These are phyloP conservation scores for Globisporangium barbulae DNA, from an alignment of 352 stramenopile genomes.

Conservation along the genomic window DNA sequence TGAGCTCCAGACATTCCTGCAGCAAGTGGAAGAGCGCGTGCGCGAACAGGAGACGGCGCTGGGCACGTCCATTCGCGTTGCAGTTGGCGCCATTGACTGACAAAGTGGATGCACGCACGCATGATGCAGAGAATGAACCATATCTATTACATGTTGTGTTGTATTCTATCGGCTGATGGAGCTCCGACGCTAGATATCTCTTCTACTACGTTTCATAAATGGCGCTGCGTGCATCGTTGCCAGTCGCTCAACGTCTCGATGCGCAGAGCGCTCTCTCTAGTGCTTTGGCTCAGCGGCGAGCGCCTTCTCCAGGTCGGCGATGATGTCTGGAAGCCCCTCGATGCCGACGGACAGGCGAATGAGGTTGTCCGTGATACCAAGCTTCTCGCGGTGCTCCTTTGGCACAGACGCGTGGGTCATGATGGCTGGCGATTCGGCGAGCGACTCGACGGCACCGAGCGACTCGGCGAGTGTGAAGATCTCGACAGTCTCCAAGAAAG, in stretches of 20 bases:
- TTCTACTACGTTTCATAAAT: slow-evolving; percentile 5
- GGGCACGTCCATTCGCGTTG: slow-evolving; percentile 38
- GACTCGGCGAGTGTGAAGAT: slow-evolving; percentile 95
- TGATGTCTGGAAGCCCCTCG: slow-evolving; percentile 91
- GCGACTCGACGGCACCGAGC: slow-evolving; percentile 91
- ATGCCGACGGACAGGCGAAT: slow-evolving; percentile 92
- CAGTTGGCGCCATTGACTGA: slow-evolving; percentile 36
- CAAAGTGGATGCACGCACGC: slow-evolving; percentile 3
- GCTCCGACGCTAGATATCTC: neutral
- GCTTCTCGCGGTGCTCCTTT: slow-evolving; percentile 79
- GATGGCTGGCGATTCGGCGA: slow-evolving; percentile 93
- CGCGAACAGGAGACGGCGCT: slow-evolving; percentile 37
- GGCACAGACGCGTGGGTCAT: slow-evolving; percentile 94
- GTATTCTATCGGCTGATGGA: slow-evolving; percentile 5
- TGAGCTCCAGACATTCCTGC: slow-evolving; percentile 42
- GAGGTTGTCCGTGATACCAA: slow-evolving; percentile 92
- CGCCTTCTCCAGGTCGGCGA: slow-evolving; percentile 82
- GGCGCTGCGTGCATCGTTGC: neutral
- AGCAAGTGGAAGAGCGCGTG: slow-evolving; percentile 39
- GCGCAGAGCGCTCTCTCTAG: slow-evolving; percentile 11
- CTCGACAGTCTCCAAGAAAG: slow-evolving; percentile 92
- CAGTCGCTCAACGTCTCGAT: neutral
- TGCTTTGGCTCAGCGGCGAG: slow-evolving; percentile 55
- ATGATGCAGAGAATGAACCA: slow-evolving; percentile 9
- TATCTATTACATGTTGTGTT: slow-evolving; percentile 10